Base-by-base conservation (phyloP, 225 moss, liverwort and hornwort genomes). In the Physcomitrellopsis africana region DNA sequence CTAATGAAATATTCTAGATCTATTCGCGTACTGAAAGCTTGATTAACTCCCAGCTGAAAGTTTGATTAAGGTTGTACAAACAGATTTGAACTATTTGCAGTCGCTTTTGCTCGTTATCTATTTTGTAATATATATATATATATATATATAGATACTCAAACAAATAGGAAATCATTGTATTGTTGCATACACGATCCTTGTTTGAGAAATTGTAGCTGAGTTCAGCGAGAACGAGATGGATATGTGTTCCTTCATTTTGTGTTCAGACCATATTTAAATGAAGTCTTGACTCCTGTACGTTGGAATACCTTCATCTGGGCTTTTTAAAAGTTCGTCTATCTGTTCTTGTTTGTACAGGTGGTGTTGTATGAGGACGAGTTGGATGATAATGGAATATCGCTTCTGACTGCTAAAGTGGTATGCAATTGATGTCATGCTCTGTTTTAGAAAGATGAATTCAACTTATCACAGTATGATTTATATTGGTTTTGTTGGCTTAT, bases 281-380 rank as follows among this genome's bases (percentile, higher is more conserved):
- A 59, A 51, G n/a, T 11, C n/a, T 76, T n/a, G 60, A 0, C 18
- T 46, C 10, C 48, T 22, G 18, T 8, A 42, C 72, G 19, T 63
- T 52, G 19, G 1, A 63, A 18, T 56, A 11, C 14, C 12, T 46
- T 11, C n/a, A 18, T 22, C 51, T 56, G 51, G 26, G 11, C 2
- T 9, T 59, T 54, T 67, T 37, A 10, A 44, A 51, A 48, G 5
- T 52, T 67, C 61, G 13, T 57, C 6, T 27, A 11, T 63, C 65
- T 51, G 78, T 47, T 9, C 24, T 74, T 23, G 9, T 67, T 78
- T 24, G 5, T 74, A 70, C 87, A 95, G 92, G 95, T 93, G 54
- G 89, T 95, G 54, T 73, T 95, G 64, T 95, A 91, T 45, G 95
- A 95, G 80, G 95, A 95, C 78, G 95, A 95, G 77, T 73, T 95